Percentiles rank a stretch among this genome's conserved stretches.
Evolutionary conservation across 1,139 yeast genomes (phyloP).

Genomic region (Saccharomycopsis crataegensis): DNA sequence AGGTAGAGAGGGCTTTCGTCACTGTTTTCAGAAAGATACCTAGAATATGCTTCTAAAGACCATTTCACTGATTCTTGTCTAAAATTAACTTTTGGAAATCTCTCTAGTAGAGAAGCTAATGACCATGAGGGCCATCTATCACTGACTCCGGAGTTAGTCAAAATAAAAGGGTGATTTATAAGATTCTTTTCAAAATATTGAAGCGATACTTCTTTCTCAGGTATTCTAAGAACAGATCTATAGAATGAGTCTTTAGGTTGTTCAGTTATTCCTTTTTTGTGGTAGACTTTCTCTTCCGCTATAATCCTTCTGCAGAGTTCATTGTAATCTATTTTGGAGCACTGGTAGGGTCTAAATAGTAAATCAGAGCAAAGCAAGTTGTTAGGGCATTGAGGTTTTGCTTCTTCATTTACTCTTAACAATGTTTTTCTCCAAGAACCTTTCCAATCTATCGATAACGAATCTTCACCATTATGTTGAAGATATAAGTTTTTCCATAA

Average conservation of each 20-base stretch:
- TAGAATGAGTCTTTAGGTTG: slow-evolving; percentile 23
- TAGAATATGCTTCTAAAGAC: slow-evolving; percentile 55
- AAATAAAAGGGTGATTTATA: slow-evolving; percentile 60
- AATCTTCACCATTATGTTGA: not conserved
- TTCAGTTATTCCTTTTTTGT: slow-evolving; percentile 23
- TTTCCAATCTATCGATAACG: slow-evolving; percentile 39
- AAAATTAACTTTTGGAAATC: slow-evolving; percentile 57
- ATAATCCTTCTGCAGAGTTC: slow-evolving; percentile 41
- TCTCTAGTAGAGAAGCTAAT: slow-evolving; percentile 37
- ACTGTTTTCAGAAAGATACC: slow-evolving; percentile 50
- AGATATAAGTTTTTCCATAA: slow-evolving; percentile 58
- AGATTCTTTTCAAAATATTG: slow-evolving; percentile 40
- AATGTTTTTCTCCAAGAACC: slow-evolving; percentile 76
- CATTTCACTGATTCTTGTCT: slow-evolving; percentile 83
- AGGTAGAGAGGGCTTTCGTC: slow-evolving; percentile 83
- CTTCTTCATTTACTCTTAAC: slow-evolving; percentile 34
- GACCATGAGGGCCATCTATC: slow-evolving; percentile 68
- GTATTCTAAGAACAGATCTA: slow-evolving; percentile 35
- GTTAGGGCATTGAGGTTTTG: slow-evolving; percentile 34
- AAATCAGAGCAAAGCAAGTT: slow-evolving; percentile 49
- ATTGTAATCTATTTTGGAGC: slow-evolving; percentile 60
- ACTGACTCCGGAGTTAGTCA: slow-evolving; percentile 32
- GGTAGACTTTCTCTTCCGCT: slow-evolving; percentile 37
- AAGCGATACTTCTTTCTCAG: slow-evolving; percentile 35
- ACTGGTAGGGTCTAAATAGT: slow-evolving; percentile 72